phyloP scores from a whole-genome alignment of 345 rosid species.

The Eucalyptus caleyi region DNA sequence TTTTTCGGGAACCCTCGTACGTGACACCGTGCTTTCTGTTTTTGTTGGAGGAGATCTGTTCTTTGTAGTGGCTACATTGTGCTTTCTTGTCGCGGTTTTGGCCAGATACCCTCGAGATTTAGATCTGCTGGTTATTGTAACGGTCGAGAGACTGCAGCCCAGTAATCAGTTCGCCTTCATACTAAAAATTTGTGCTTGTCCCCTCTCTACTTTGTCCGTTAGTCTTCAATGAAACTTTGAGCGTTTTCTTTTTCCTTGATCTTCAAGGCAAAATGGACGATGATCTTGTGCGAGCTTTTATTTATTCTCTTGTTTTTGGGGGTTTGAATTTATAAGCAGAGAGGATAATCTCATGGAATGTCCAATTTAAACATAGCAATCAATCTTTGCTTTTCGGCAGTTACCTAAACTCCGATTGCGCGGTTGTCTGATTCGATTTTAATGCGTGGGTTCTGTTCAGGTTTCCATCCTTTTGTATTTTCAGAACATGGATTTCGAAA shows the following conservation, averaged over 20 bases:
- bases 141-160: neutral
- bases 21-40: neutral
- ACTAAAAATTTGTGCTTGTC: neutral
- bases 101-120: neutral
- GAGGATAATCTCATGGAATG: neutral
- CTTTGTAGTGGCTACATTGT: neutral
- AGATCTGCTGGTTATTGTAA: neutral
- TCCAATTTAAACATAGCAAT: neutral
- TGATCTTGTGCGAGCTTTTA: neutral
- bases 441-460: neutral
- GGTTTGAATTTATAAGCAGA: neutral
- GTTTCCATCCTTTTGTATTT: neutral
- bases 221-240: neutral
- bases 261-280: neutral
- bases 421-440: neutral
- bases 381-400: neutral
- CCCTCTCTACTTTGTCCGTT: neutral
- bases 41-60: neutral
- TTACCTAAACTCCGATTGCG: neutral
- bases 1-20: neutral
- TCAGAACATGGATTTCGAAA: slow-evolving; percentile 15
- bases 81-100: neutral
- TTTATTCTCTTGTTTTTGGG: neutral
- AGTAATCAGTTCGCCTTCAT: neutral
- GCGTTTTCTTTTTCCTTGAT: neutral